Conservation (phyloP, 2,329 filamentous ascomycete species). For the Ceratocystis huliohia region DNA sequence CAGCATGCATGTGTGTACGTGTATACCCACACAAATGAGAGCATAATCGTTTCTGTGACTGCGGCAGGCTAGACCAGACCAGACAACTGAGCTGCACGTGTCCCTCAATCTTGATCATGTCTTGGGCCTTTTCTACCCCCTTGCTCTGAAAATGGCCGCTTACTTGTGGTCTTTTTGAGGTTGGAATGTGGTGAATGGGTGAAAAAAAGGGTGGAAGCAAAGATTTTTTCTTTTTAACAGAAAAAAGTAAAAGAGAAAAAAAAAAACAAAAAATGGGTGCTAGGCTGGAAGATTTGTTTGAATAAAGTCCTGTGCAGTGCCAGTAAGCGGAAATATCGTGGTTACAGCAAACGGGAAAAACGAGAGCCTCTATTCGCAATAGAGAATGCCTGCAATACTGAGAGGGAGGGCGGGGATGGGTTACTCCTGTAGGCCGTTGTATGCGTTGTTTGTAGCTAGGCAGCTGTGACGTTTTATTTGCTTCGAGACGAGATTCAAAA, state of each 20-base stretch:
- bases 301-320: background rate
- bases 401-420: background rate
- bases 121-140: background rate
- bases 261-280: no score
- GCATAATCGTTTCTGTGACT: background rate
- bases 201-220: no score
- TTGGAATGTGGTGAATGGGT: no score
- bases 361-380: background rate
- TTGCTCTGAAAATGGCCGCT: background rate
- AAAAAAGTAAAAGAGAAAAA: no score
- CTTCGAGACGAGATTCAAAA: conserved; percentile 9
- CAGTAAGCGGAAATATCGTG: background rate
- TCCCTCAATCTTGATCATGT: conserved; percentile 1
- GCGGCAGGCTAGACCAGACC: background rate
- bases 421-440: background rate
- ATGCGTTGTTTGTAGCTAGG: conserved; percentile 2
- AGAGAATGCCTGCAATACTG: background rate
- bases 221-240: background rate
- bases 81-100: background rate
- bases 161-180: background rate
- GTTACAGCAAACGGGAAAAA: background rate
- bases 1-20: background rate
- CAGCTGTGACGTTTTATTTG: conserved; percentile 2
- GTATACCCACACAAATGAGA: background rate
- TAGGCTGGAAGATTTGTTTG: no score